Conservation (phyloP, 208 protist genomes). For the Naegleria fowleri region DNA sequence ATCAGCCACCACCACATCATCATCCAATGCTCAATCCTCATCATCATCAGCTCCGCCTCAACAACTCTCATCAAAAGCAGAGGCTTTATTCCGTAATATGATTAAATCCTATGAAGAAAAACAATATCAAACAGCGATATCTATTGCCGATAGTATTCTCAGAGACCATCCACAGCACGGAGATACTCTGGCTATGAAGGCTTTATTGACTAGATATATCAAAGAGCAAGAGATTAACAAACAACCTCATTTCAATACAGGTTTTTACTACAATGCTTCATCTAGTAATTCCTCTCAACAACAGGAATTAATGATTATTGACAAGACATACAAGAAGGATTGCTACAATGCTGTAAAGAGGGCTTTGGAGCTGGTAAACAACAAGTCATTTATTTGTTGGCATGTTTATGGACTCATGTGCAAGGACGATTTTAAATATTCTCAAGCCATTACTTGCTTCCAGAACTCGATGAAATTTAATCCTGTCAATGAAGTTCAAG, state of each 20-base stretch:
- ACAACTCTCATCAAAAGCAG: not conserved
- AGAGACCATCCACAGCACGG: not conserved
- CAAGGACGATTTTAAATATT: not conserved
- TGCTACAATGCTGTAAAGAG: not conserved
- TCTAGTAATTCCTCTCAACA: not conserved
- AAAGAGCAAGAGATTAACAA: not conserved
- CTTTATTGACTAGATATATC: not conserved
- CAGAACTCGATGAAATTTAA: not conserved
- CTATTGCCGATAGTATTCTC: not conserved
- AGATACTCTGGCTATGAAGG: conserved; percentile 16
- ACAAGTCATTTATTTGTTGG: not conserved
- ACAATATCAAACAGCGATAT: not conserved
- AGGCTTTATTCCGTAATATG: not conserved
- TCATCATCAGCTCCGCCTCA: not conserved
- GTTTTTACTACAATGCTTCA: not conserved
- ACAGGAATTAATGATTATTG: not conserved
- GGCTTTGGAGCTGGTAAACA: not conserved
- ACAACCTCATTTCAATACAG: not conserved
- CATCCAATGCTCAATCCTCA: not conserved
- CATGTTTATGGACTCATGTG: not conserved
- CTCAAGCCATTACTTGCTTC: not conserved
- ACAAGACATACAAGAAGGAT: not conserved
- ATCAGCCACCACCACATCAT: not conserved
- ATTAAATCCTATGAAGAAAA: conserved; percentile 16
- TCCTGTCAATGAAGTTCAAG: conserved; percentile 61